These are phyloP conservation scores for Ceratobasidium sp. DNA, from an alignment of 1,284 basidiomycete genomes.

Conservation along the genomic window DNA sequence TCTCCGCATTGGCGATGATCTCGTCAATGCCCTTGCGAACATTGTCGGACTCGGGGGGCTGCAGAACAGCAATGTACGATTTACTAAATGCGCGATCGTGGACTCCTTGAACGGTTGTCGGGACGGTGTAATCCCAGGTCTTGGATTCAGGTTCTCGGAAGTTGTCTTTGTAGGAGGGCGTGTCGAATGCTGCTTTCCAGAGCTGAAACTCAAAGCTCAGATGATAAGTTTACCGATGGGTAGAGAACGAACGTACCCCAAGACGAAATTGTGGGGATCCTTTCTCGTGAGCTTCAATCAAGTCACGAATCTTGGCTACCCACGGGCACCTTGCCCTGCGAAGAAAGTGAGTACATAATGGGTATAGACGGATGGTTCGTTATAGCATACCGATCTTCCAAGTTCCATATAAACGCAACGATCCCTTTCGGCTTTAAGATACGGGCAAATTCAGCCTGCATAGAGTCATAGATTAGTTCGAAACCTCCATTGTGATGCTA, in stretches of 20 bases:
- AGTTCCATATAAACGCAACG: slow-evolving; percentile 81
- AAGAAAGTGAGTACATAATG: slow-evolving; percentile 16
- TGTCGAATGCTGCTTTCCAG: slow-evolving; percentile 63
- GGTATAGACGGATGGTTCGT: slow-evolving; percentile 10
- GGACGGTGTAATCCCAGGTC: slow-evolving; percentile 39
- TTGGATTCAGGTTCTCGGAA: slow-evolving; percentile 60
- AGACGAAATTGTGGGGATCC: slow-evolving; percentile 81
- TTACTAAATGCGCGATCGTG: slow-evolving; percentile 77
- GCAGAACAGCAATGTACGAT: slow-evolving; percentile 76
- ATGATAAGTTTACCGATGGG: slow-evolving; percentile 70
- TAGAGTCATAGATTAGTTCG: neutral
- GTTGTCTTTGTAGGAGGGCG: slow-evolving; percentile 66
- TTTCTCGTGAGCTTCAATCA: slow-evolving; percentile 73
- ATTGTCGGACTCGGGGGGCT: slow-evolving; percentile 66
- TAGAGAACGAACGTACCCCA: slow-evolving; percentile 70
- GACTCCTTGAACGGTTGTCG: slow-evolving; percentile 54
- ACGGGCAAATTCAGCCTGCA: slow-evolving; percentile 71
- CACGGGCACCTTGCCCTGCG: slow-evolving; percentile 71
- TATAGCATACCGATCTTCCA: slow-evolving; percentile 73
- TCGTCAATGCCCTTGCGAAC: slow-evolving; percentile 65
- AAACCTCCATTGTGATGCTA: neutral
- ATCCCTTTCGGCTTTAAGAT: slow-evolving; percentile 76
- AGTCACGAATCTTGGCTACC: slow-evolving; percentile 76
- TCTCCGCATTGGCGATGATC: slow-evolving; percentile 65
- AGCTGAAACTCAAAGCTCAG: slow-evolving; percentile 56